phyloP scores from a whole-genome alignment of 768 basidiomycete species.

The Trametes coccinea region DNA sequence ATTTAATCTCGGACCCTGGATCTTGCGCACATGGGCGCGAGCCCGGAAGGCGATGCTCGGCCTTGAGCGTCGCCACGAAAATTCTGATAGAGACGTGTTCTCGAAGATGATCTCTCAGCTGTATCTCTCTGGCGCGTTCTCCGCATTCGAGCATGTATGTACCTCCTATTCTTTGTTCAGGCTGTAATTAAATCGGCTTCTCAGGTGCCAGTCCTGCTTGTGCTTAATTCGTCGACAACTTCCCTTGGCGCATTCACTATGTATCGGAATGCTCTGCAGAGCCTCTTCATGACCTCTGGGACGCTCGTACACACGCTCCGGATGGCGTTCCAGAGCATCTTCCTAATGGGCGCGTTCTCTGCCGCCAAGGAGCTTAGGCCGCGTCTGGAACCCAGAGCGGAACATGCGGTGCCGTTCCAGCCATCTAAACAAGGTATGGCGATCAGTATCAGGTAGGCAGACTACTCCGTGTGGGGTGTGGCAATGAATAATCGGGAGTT shows the following conservation, averaged over 20 bases:
- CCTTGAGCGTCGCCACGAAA: constrained; percentile 48
- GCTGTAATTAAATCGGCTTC: constrained; percentile 7
- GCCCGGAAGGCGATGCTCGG: constrained; percentile 61
- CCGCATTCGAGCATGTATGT: constrained; percentile 70
- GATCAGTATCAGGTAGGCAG: constrained; percentile 63
- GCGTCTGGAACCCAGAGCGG: constrained; percentile 59
- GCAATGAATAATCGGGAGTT: constrained; percentile 8
- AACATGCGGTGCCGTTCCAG: constrained; percentile 51
- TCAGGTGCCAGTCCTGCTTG: constrained; percentile 74
- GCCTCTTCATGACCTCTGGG: constrained; percentile 64
- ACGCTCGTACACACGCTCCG: constrained; percentile 62
- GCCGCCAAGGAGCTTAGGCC: constrained; percentile 74
- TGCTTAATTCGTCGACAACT: constrained; percentile 69
- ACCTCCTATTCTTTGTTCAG: neutral
- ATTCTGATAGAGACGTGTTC: constrained; percentile 21
- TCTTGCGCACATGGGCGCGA: constrained; percentile 72
- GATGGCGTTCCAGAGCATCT: constrained; percentile 83
- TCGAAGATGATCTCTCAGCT: constrained; percentile 29
- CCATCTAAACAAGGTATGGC: constrained; percentile 57
- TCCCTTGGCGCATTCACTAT: constrained; percentile 81
- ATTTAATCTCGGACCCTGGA: constrained; percentile 85
- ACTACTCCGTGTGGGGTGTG: neutral
- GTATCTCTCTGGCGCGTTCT: constrained; percentile 61
- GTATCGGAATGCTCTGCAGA: constrained; percentile 77
- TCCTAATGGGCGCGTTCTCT: constrained; percentile 84